Conservation (phyloP, 805 yeast genomes). For the Cyberlindnera sargentensis region DNA sequence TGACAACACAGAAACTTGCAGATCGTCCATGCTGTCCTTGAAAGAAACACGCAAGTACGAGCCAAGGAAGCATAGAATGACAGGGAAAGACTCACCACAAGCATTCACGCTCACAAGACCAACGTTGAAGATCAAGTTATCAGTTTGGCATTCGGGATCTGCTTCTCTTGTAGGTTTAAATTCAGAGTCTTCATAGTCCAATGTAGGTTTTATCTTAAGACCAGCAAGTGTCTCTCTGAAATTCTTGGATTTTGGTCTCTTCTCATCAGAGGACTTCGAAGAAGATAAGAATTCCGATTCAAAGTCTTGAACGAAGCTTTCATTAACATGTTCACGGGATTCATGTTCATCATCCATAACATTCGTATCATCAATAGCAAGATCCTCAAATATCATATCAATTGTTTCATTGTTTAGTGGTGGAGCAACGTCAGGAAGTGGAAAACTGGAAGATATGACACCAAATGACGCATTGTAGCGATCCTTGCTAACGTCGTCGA, state of each 20-base stretch:
- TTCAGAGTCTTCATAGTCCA: constrained; percentile 14
- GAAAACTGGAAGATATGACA: constrained; percentile 49
- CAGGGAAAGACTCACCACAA: constrained; percentile 37
- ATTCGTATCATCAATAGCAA: constrained; percentile 7
- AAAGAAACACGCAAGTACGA: constrained; percentile 32
- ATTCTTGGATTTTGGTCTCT: background rate
- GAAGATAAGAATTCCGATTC: constrained; percentile 6
- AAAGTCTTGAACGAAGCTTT: constrained; percentile 15
- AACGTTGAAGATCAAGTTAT: constrained; percentile 47
- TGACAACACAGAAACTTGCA: constrained; percentile 54
- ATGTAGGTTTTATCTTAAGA: constrained; percentile 5
- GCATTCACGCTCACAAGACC: constrained; percentile 41
- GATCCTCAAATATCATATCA: constrained; percentile 24
- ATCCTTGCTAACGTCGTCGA: constrained; percentile 44
- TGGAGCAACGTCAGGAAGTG: constrained; percentile 55
- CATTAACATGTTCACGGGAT: background rate
- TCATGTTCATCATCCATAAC: background rate
- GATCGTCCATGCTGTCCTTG: constrained; percentile 49
- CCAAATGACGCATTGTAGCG: constrained; percentile 44
- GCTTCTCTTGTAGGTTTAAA: constrained; percentile 17
- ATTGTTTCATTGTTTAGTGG: constrained; percentile 50
- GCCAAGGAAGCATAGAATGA: constrained; percentile 31
- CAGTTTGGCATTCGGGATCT: constrained; percentile 42
- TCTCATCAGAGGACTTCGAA: background rate
- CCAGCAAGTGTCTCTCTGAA: constrained; percentile 17